Conservation (phyloP, 768 basidiomycete species). For the Solioccasus polychromus region DNA sequence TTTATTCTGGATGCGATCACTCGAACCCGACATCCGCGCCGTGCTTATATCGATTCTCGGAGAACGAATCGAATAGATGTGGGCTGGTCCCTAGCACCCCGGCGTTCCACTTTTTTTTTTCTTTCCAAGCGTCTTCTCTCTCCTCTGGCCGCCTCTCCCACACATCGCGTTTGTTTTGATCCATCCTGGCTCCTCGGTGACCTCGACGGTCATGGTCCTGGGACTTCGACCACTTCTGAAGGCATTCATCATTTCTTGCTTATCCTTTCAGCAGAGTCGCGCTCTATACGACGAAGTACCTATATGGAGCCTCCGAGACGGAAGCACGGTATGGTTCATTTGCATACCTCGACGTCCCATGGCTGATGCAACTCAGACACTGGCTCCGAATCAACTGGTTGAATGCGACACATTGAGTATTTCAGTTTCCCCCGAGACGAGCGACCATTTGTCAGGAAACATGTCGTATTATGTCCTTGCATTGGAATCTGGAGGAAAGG, state of each 20-base stretch:
- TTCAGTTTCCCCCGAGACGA: constrained; percentile 1
- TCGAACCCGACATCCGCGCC: not conserved
- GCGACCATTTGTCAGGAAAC: constrained; percentile 7
- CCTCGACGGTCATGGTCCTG: constrained; percentile 11
- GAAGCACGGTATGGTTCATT: constrained; percentile 6
- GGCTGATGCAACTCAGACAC: constrained; percentile 2
- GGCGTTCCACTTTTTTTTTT: too few species aligned
- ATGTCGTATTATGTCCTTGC: constrained; percentile 42
- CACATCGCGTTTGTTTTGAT: too few species aligned
- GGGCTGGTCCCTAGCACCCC: constrained; percentile 16
- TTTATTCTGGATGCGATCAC: too few species aligned
- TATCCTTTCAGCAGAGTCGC: constrained; percentile 1
- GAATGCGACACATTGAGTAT: constrained; percentile 18
- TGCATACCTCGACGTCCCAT: not conserved
- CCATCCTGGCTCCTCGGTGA: constrained; percentile 1
- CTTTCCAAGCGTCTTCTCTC: too few species aligned
- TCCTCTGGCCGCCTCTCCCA: too few species aligned
- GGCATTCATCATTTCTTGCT: constrained; percentile 1
- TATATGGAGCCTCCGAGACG: constrained; percentile 2
- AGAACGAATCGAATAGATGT: constrained; percentile 1
- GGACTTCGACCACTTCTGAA: constrained; percentile 3
- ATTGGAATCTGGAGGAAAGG: constrained; percentile 35
- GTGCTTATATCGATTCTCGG: constrained; percentile 1
- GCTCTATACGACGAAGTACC: constrained; percentile 1
- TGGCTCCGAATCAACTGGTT: not conserved